Base-by-base conservation (phyloP, 108 stramenopile genomes). In the Halocafeteria seosinensis region DNA sequence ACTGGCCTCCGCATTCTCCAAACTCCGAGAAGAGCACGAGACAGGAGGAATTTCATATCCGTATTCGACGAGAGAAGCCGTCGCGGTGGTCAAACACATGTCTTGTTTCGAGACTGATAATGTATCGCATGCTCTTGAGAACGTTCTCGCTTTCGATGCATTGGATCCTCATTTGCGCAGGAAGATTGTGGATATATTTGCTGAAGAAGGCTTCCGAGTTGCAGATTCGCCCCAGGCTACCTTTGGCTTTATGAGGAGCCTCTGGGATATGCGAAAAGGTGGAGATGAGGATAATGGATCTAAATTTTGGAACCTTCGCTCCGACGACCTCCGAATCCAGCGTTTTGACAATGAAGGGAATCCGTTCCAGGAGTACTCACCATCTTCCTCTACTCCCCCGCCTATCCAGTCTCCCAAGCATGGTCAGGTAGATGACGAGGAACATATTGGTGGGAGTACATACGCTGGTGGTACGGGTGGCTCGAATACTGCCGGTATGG, bases 391-490 rank as follows among this genome's bases (percentile, higher is more conserved):
- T n/a, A 47, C 5, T 5, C 53, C 53, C 30, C 53, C 53, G 8
- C 8, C 5, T 5, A 28, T 55, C 30, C 8, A 28, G 30, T 11
- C 30, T 2, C 71, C 71, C 35, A 72, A 72, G 51, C 71, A 67
- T 32, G 71, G 71, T n/a, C 62, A 72, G 38, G 66, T 68, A 21
- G 71, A 72, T 29, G 65, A 72, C 28, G 66, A 35, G 3, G 53
- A 33, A 31, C 71, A 72, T 31, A 62, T 72, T 23, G 90, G 90
- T 21, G 90, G 90, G 26, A 89, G 86, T 59, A 79, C 74, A 5
- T 92, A 88, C 88, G 87, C 87, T 21, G 88, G 88, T 23, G 88
- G 88, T 8, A 82, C 83, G n/a, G 88, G 88, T 24, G 89, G 89
- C 8, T 77, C 75, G 23, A 84, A 92, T 70, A 92, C 90, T 0